These are phyloP conservation scores for Albifimbria verrucaria DNA, from an alignment of 2,329 filamentous ascomycete species.

Conservation along the genomic window DNA sequence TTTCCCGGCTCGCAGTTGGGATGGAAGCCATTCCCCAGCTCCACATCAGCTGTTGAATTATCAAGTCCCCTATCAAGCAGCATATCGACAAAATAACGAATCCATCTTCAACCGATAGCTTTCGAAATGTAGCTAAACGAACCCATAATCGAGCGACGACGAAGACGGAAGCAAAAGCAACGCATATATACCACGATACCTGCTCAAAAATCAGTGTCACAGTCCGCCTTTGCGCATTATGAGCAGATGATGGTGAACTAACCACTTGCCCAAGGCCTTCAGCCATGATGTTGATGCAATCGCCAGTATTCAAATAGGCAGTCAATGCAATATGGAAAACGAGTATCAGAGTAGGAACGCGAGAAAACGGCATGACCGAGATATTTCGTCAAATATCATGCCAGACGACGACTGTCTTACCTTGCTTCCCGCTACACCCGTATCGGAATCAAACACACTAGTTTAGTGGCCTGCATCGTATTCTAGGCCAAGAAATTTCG, in stretches of 20 bases:
- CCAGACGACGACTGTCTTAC: too few relatives aligned
- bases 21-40: slow-evolving; percentile 22
- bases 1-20: slow-evolving; percentile 12
- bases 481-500: too few relatives aligned
- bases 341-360: not conserved
- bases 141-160: slow-evolving; percentile 15
- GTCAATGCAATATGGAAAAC: not conserved
- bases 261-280: slow-evolving; percentile 21
- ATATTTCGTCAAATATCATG: too few relatives aligned
- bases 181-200: slow-evolving; percentile 21
- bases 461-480: too few relatives aligned
- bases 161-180: slow-evolving; percentile 14
- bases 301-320: not conserved
- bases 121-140: slow-evolving; percentile 13
- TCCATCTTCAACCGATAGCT: slow-evolving; percentile 14
- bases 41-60: slow-evolving; percentile 21
- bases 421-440: too few relatives aligned
- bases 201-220: too few relatives aligned
- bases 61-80: slow-evolving; percentile 17
- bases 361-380: not conserved
- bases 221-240: too few relatives aligned
- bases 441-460: too few relatives aligned
- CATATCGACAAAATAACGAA: slow-evolving; percentile 13
- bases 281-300: slow-evolving; percentile 11
- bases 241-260: slow-evolving; percentile 1